phyloP scores from a whole-genome alignment of 306 rosid species.

The Sophora flavescens region DNA sequence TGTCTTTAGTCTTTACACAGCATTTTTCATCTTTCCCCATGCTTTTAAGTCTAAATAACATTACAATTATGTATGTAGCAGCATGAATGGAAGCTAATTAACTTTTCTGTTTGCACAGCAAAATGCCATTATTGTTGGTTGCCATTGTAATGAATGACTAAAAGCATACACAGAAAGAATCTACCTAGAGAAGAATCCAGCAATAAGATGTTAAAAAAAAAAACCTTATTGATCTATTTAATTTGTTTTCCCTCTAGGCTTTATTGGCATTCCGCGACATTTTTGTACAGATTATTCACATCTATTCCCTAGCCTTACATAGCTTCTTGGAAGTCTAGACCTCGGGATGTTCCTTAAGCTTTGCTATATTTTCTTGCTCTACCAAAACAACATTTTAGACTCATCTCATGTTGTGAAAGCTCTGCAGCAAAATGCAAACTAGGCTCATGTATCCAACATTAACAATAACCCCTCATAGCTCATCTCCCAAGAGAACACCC shows the following conservation, averaged over 20 bases:
- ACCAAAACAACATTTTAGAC: neutral
- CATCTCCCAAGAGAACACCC: slow-evolving; percentile 43
- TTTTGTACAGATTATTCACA: slow-evolving; percentile 57
- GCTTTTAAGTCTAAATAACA: too few species aligned
- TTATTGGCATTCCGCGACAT: slow-evolving; percentile 12
- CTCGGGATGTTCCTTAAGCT: slow-evolving; percentile 8
- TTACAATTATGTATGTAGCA: too few species aligned
- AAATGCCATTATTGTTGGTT: slow-evolving; percentile 28
- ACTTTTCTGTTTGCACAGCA: neutral
- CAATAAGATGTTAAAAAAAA: neutral
- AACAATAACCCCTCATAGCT: slow-evolving; percentile 9
- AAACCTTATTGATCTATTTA: neutral
- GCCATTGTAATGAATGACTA: slow-evolving; percentile 27
- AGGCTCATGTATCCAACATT: neutral
- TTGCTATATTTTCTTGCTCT: slow-evolving; percentile 23
- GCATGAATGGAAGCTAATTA: neutral
- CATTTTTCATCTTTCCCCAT: too few species aligned
- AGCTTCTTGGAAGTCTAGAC: slow-evolving; percentile 3
- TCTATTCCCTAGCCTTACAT: slow-evolving; percentile 37
- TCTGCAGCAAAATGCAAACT: neutral
- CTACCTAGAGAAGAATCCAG: neutral
- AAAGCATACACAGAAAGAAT: slow-evolving; percentile 29
- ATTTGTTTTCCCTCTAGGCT: slow-evolving; percentile 15
- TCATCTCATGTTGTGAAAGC: slow-evolving; percentile 16
- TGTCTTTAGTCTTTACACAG: too few species aligned